Conservation (phyloP, 306 rosid species). For the Prunus mira region DNA sequence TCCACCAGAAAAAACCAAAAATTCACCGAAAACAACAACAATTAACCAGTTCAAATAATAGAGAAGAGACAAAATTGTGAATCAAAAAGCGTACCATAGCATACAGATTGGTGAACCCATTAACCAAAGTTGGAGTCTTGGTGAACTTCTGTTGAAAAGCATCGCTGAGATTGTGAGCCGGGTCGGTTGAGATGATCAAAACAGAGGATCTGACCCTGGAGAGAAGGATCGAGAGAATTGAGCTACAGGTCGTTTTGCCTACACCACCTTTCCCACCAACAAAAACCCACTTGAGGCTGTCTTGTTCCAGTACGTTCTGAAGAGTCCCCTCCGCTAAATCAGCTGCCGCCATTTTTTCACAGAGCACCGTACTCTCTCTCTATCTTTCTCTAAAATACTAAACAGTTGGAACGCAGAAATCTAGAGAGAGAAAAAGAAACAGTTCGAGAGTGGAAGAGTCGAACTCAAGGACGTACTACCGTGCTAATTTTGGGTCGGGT, state of each 20-base stretch:
- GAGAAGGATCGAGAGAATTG: slow-evolving; percentile 83
- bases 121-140: slow-evolving; percentile 80
- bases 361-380: slow-evolving; percentile 4
- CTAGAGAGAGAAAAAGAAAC: slow-evolving; percentile 11
- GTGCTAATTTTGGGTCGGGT: background rate
- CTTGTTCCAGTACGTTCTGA: slow-evolving; percentile 79
- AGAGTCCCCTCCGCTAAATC: slow-evolving; percentile 62
- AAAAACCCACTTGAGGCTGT: slow-evolving; percentile 88
- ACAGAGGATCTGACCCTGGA: slow-evolving; percentile 79
- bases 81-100: slow-evolving; percentile 61
- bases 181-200: slow-evolving; percentile 94
- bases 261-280: slow-evolving; percentile 99
- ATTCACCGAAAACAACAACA: background rate
- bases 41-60: background rate
- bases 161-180: slow-evolving; percentile 98
- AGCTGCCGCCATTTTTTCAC: slow-evolving; percentile 28
- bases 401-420: background rate
- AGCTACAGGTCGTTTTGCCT: slow-evolving; percentile 93
- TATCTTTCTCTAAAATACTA: slow-evolving; percentile 5
- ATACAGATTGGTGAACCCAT: slow-evolving; percentile 85
- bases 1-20: background rate
- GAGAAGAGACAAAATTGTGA: background rate
- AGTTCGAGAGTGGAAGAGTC: background rate
- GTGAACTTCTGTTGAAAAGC: slow-evolving; percentile 96
- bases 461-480: background rate